Base-by-base conservation (phyloP, 331 rosid species). In the Arachis monticola region DNA sequence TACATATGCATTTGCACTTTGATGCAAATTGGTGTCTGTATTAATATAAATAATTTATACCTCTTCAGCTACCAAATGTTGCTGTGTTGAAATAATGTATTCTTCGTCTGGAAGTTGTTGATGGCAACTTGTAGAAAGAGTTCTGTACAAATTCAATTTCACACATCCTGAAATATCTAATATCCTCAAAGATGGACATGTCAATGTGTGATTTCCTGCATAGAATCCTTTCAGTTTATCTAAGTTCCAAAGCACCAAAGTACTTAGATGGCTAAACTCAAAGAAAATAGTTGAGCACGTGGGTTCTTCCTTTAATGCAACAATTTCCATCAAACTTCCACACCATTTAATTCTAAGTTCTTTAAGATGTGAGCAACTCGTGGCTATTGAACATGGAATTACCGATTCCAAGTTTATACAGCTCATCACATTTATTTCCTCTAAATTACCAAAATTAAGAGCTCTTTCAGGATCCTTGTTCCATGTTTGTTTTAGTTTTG, bases 401-500 rank as follows among this genome's bases (percentile, higher is more conserved):
- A 73, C 32, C 10, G 67, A 66, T 12, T 59, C 65, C 48, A 80
- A 41, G 9, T 10, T 42, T n/a, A 0, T 1, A 50, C 83, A 79
- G 0, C 0, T 0, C 1, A 17, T 17, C 22, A 17, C 22, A 17
- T 17, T 17, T 17, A 73, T 58, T 30, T 2, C 32, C 61, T 79
- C 52, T 12, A 79, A 71, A 67, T 67, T 30, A 50, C 1, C 4
- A 60, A 73, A 79, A 60, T 27, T 6, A 11, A 51, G n/a, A 31
- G n/a, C 61, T 6, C 53, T 52, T 41, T 67, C 22, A 62, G 79
- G 76, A 67, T 80, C 83, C 44, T 0, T 14, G 44, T 76, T 74
- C 83, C 83, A 80, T 59, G 51, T 67, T 4, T 31, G 68, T 60
- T 73, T 73, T 10, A 80, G 8, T 51, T 51, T 42, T 22, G 83